phyloP scores from a whole-genome alignment of 2,329 filamentous ascomycete species.

The Fusarium luffae region DNA sequence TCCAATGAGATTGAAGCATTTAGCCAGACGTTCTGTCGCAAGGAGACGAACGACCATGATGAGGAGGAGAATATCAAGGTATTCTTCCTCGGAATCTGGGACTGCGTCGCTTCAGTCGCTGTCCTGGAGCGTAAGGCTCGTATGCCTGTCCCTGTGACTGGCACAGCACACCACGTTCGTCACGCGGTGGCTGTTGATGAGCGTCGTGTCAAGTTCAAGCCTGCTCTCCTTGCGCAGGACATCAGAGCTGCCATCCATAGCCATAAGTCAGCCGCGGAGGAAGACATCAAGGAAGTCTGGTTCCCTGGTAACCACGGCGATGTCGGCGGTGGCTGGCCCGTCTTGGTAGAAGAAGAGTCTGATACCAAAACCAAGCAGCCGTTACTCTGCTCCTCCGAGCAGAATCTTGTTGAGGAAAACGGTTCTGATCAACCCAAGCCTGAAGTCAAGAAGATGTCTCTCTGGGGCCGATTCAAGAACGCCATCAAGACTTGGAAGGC shows the following conservation, averaged over 20 bases:
- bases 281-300: conserved; percentile 63
- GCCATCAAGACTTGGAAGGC: conserved; percentile 51
- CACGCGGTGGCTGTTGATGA: conserved; percentile 66
- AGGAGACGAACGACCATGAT: conserved; percentile 37
- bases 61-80: conserved; percentile 56
- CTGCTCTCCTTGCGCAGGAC: conserved; percentile 59
- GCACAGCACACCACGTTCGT: conserved; percentile 59
- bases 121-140: conserved; percentile 53
- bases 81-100: conserved; percentile 67
- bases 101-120: conserved; percentile 64
- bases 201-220: conserved; percentile 65
- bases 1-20: conserved; percentile 57
- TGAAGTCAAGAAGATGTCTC: conserved; percentile 41
- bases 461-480: conserved; percentile 52
- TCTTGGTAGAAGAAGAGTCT: conserved; percentile 38
- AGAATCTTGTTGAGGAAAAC: background rate
- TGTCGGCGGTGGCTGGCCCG: conserved; percentile 64
- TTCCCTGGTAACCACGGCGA: conserved; percentile 66
- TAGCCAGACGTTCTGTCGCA: conserved; percentile 60
- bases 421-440: background rate
- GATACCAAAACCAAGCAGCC: background rate
- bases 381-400: background rate
- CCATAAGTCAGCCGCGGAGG: conserved; percentile 34
- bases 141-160: conserved; percentile 52
- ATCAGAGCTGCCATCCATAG: conserved; percentile 43